Evolutionary conservation across 2,329 filamentous ascomycete species (phyloP).

Genomic region (Lachnellula hyalina): DNA sequence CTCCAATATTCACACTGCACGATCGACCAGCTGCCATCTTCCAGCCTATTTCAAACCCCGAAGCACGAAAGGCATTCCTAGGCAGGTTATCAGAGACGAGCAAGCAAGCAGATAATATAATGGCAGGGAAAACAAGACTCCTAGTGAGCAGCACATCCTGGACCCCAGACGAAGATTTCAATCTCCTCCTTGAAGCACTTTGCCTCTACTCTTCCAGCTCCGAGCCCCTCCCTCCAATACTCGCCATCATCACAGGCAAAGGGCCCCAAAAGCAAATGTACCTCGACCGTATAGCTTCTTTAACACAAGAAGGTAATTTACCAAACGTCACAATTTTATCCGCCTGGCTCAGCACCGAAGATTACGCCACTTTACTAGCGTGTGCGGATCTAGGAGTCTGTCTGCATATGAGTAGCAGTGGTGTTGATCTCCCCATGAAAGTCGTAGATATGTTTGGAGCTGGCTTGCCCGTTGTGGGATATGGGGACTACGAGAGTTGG

Average conservation of each 20-base stretch:
- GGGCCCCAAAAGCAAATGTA: conserved; percentile 80
- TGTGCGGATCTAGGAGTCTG: conserved; percentile 87
- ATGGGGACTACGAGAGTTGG: conserved; percentile 82
- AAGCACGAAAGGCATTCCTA: conserved; percentile 55
- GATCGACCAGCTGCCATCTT: conserved; percentile 84
- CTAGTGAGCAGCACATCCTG: conserved; percentile 93
- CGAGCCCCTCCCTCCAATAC: conserved; percentile 49
- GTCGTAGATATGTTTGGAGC: conserved; percentile 99
- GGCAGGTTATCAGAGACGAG: conserved; percentile 58
- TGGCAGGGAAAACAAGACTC: conserved; percentile 56
- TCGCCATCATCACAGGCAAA: conserved; percentile 91
- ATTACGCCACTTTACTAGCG: conserved; percentile 80
- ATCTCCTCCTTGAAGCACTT: conserved; percentile 76
- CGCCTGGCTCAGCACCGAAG: conserved; percentile 76
- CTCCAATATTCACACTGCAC: conserved; percentile 67
- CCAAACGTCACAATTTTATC: conserved; percentile 68
- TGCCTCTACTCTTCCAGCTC: conserved; percentile 61
- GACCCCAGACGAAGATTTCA: conserved; percentile 96
- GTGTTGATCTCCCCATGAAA: conserved; percentile 97
- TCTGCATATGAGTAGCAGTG: conserved; percentile 87
- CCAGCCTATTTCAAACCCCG: conserved; percentile 53
- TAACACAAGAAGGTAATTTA: conserved; percentile 59
- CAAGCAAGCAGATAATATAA: conserved; percentile 52
- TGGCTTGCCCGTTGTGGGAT: conserved; percentile 84
- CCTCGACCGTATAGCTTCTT: conserved; percentile 54